These are phyloP conservation scores for Rhizophlyctis rosea DNA, from an alignment of 192 early-diverging fungal genomes.

Conservation along the genomic window DNA sequence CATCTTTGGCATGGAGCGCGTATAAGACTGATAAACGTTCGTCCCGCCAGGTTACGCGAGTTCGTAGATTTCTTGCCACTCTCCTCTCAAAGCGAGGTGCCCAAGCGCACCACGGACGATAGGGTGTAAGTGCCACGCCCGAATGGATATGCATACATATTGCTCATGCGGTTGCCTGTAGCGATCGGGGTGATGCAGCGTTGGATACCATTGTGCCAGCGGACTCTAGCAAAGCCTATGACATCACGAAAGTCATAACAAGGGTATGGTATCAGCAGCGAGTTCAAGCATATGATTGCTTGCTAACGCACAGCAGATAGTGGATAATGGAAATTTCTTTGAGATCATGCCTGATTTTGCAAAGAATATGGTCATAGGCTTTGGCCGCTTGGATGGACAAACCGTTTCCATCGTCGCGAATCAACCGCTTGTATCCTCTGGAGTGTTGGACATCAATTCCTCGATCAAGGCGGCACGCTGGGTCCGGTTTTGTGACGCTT, in stretches of 20 bases:
- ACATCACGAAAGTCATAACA: conserved; percentile 85
- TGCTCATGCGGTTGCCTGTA: too few species aligned
- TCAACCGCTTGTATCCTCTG: conserved; percentile 93
- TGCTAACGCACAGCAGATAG: conserved; percentile 37
- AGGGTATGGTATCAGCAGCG: too few species aligned
- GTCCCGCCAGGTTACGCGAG: conserved; percentile 72
- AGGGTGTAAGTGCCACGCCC: conserved; percentile 23
- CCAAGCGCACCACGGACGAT: conserved; percentile 63
- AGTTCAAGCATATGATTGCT: too few species aligned
- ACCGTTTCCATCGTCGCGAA: conserved; percentile 90
- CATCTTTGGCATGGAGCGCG: too few species aligned
- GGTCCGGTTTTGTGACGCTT: conserved; percentile 95
- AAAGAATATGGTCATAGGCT: conserved; percentile 88
- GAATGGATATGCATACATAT: neutral
- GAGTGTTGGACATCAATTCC: conserved; percentile 91
- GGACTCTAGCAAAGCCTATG: conserved; percentile 89
- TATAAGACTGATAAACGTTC: too few species aligned
- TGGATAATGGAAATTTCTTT: conserved; percentile 83
- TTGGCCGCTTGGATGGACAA: conserved; percentile 79
- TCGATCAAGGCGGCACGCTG: conserved; percentile 94
- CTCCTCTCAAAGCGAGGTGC: conserved; percentile 71
- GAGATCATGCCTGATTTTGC: conserved; percentile 92
- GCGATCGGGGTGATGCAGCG: conserved; percentile 67
- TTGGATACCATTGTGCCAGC: conserved; percentile 86
- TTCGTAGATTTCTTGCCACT: conserved; percentile 86